Evolutionary conservation across 345 rosid species (phyloP), one percentile per base, ranked within the genome.

Genomic region (Gossypium raimondii): DNA sequence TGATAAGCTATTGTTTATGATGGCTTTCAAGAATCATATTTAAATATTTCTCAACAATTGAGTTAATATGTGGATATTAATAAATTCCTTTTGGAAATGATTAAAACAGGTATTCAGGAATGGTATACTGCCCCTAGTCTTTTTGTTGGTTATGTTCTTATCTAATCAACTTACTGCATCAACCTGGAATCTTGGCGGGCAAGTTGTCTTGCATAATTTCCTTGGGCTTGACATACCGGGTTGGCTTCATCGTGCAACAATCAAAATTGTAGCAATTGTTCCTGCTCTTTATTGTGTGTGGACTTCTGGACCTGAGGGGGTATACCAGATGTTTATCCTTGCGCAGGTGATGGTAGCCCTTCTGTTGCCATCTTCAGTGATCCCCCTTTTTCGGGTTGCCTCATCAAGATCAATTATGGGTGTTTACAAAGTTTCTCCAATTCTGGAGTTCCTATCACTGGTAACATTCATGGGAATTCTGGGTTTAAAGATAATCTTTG

Each of bases 241-340:
- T 83, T 96, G 97, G 99, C 97, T 96, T 75, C 97, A 92, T 82
- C 90, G 86, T 70, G 93, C 87, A 72, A 88, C 97, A 47, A 84
- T 92, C 78, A 88, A 98, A 88, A 80, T 88, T 76, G 73, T 93
- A 53, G 92, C 97, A 48, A 88, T 92, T 73, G 83, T 92, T 69
- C 97, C 97, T n/a, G 93, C 95, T 57, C 89, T 92, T 63, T 93
- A 84, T 81, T 92, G 97, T 82, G 88, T 86, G 73, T 88, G 94
- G 93, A 90, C 92, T 80, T 81, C 93, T 10, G 99, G 98, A 80
- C 87, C 92, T 72, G 98, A 93, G 70, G 99, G 99, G 68, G 61
- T 87, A 82, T 96, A 90, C 75, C 97, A 92, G 81, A 81, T 93
- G 83, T 92, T 96, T 67, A 87, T 93, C 77, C 81, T 86, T 77